Conservation (phyloP, 352 stramenopile genomes). For the Globisporangium barbulae region DNA sequence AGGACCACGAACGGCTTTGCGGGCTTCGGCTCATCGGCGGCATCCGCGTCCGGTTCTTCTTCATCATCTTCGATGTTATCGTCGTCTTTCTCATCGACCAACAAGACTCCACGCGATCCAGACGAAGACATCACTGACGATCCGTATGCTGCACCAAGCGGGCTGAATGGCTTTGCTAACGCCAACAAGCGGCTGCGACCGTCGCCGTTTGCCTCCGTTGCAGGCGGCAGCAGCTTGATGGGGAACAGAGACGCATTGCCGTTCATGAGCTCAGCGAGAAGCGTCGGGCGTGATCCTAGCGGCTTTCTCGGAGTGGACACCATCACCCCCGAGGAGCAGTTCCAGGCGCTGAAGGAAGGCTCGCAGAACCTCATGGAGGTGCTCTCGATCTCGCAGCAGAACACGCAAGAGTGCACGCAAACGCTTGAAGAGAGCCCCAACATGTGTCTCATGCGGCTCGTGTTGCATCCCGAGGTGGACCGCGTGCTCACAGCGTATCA, state of each 20-base stretch:
- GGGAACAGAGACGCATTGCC: conserved; percentile 5
- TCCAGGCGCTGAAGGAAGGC: conserved; percentile 36
- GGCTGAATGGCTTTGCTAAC: not conserved
- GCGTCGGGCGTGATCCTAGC: not conserved
- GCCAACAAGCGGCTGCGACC: conserved; percentile 5
- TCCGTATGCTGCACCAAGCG: not conserved
- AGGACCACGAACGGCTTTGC: conserved; percentile 11
- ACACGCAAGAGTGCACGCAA: conserved; percentile 74
- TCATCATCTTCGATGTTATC: not conserved
- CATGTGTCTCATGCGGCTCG: conserved; percentile 55
- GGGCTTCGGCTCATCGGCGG: not conserved
- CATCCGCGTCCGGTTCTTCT: not conserved
- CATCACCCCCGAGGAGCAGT: conserved; percentile 28
- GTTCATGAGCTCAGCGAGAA: conserved; percentile 11
- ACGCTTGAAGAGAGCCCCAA: conserved; percentile 59
- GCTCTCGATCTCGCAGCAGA: conserved; percentile 72
- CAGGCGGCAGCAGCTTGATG: not conserved
- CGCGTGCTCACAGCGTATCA: conserved; percentile 51
- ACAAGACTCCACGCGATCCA: conserved; percentile 11
- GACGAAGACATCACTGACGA: not conserved
- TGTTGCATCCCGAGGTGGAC: conserved; percentile 67
- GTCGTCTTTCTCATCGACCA: not conserved
- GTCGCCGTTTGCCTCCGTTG: conserved; percentile 7
- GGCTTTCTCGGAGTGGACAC: conserved; percentile 10
- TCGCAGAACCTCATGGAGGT: conserved; percentile 66